Percentiles rank a stretch among this genome's conserved stretches.
These are phyloP conservation scores for Stachybotrys elegans DNA, from an alignment of 2,329 filamentous ascomycete genomes.

Conservation along the genomic window DNA sequence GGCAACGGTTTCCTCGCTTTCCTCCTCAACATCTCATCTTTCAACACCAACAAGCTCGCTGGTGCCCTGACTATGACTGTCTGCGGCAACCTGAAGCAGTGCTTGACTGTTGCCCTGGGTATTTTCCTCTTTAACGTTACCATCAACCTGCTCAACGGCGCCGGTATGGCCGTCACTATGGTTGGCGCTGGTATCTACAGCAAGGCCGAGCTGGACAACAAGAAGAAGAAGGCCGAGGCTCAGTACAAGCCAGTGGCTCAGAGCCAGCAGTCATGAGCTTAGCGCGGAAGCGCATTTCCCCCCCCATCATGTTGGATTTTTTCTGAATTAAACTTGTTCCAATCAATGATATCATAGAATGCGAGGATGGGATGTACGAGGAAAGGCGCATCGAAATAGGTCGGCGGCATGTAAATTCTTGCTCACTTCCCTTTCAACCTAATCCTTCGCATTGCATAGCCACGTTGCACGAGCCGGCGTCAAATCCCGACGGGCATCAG, in stretches of 20 bases:
- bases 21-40: constrained; percentile 51
- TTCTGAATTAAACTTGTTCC: too few species aligned
- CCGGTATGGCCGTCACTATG: constrained; percentile 51
- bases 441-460: too few species aligned
- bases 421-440: too few species aligned
- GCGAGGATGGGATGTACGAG: too few species aligned
- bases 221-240: constrained; percentile 26
- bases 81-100: constrained; percentile 55
- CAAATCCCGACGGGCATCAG: too few species aligned
- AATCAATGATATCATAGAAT: too few species aligned
- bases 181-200: constrained; percentile 53
- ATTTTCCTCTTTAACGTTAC: constrained; percentile 47
- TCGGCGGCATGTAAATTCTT: too few species aligned
- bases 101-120: constrained; percentile 48
- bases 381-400: too few species aligned
- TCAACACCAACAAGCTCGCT: constrained; percentile 53
- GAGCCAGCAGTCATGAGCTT: too few species aligned
- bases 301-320: too few species aligned
- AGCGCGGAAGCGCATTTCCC: too few species aligned
- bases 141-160: constrained; percentile 47
- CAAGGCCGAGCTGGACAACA: constrained; percentile 49
- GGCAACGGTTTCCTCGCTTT: constrained; percentile 52
- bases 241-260: constrained; percentile 32
- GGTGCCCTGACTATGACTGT: constrained; percentile 56
- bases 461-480: too few species aligned